These are phyloP conservation scores for Ilex aquifolium DNA, from an alignment of 257 asterid species.

Conservation along the genomic window DNA sequence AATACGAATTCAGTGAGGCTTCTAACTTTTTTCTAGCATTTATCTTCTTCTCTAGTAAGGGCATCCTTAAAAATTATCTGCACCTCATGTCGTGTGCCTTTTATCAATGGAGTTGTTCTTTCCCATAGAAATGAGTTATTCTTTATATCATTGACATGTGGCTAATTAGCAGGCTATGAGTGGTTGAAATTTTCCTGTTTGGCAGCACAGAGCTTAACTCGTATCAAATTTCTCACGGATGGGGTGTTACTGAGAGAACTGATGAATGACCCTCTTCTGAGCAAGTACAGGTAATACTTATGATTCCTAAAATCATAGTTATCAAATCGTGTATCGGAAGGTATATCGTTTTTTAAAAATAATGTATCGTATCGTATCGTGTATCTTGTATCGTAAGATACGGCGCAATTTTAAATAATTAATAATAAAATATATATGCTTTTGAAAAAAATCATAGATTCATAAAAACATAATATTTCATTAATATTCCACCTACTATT, in stretches of 20 bases:
- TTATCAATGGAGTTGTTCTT: constrained; percentile 5
- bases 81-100: neutral
- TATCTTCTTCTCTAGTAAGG: neutral
- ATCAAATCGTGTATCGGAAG: too few relatives aligned
- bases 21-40: constrained; percentile 13
- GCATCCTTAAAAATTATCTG: neutral
- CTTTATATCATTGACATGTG: neutral
- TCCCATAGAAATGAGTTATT: too few relatives aligned
- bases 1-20: constrained; percentile 56
- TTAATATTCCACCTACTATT: too few relatives aligned
- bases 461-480: too few relatives aligned
- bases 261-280: constrained; percentile 98
- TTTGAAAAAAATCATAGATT: too few relatives aligned
- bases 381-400: too few relatives aligned
- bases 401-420: too few relatives aligned
- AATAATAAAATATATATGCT: too few relatives aligned
- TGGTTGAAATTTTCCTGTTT: constrained; percentile 16
- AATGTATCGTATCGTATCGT: too few relatives aligned
- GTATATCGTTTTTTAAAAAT: too few relatives aligned
- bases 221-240: constrained; percentile 88
- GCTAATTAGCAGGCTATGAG: neutral
- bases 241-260: constrained; percentile 94
- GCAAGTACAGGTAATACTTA: constrained; percentile 78
- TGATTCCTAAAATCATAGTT: constrained; percentile 12
- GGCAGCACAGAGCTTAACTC: constrained; percentile 62